phyloP scores from a whole-genome alignment of 352 stramenopile genomes.

The Nothophytophthora sp. region DNA sequence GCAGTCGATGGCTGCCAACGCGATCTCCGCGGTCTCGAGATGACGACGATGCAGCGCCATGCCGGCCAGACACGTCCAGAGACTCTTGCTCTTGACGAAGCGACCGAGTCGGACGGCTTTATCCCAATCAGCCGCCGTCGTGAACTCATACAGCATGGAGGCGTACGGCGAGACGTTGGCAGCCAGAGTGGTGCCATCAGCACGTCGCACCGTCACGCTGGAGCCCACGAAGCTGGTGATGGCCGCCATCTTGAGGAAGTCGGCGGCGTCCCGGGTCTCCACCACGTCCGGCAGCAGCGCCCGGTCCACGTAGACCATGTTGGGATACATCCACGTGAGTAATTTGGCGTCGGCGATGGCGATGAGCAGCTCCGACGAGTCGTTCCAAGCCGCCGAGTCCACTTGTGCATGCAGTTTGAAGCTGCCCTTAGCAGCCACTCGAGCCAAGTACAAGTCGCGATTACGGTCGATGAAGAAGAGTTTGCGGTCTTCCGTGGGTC shows the following conservation, averaged over 20 bases:
- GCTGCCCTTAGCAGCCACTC: constrained; percentile 48
- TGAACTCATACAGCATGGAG: constrained; percentile 89
- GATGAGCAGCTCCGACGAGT: constrained; percentile 85
- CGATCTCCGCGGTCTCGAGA: constrained; percentile 91
- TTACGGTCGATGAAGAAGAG: constrained; percentile 91
- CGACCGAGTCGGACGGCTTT: constrained; percentile 91
- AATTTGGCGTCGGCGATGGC: constrained; percentile 90
- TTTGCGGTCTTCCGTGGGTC: constrained; percentile 73
- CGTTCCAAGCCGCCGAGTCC: constrained; percentile 90
- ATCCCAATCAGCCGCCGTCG: constrained; percentile 81
- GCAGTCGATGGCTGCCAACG: constrained; percentile 88
- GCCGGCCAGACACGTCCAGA: constrained; percentile 91
- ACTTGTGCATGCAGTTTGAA: constrained; percentile 92
- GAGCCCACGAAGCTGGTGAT: constrained; percentile 90
- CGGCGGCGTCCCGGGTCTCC: constrained; percentile 67
- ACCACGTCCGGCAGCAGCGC: constrained; percentile 86
- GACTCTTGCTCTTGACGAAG: constrained; percentile 86
- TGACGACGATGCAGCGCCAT: constrained; percentile 91
- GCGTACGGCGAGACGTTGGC: constrained; percentile 81
- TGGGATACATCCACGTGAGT: constrained; percentile 91
- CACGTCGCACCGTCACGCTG: constrained; percentile 83
- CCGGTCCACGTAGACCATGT: constrained; percentile 91
- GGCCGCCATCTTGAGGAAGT: constrained; percentile 86
- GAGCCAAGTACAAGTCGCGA: constrained; percentile 84
- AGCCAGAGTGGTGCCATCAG: constrained; percentile 86